phyloP scores from a whole-genome alignment of 2,329 filamentous ascomycete species.

The Ustulina deusta region DNA sequence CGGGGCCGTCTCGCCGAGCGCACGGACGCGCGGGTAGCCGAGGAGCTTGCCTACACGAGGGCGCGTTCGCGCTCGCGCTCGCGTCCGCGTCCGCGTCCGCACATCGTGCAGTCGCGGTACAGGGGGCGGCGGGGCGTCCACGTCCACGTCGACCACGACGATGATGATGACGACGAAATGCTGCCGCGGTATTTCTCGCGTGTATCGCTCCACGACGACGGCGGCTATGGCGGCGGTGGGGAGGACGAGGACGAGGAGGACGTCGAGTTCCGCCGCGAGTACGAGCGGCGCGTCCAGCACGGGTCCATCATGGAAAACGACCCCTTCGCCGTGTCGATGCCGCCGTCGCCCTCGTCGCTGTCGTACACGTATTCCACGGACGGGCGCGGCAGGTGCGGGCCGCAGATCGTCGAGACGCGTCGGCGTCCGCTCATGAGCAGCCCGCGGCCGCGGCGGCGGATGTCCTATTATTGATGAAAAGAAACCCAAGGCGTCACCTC shows the following conservation, averaged over 20 bases:
- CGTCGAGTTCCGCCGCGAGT: constrained; percentile 32
- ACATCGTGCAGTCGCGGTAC: constrained; percentile 25
- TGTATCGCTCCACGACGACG: constrained; percentile 39
- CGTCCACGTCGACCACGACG: constrained; percentile 14
- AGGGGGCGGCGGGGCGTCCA: background rate
- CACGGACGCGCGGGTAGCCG: constrained; percentile 21
- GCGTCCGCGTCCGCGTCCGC: constrained; percentile 32
- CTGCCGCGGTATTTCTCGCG: constrained; percentile 28
- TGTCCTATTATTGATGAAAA: constrained; percentile 3
- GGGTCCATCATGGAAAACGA: constrained; percentile 45
- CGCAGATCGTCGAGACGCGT: constrained; percentile 20
- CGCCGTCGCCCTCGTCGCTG: constrained; percentile 23
- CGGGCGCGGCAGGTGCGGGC: constrained; percentile 2
- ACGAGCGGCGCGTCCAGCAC: constrained; percentile 37
- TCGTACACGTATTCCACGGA: constrained; percentile 34
- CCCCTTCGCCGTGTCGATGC: constrained; percentile 38
- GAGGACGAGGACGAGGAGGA: constrained; percentile 38
- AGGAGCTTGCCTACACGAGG: constrained; percentile 18
- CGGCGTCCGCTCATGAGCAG: constrained; percentile 1
- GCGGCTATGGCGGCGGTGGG: too few species aligned
- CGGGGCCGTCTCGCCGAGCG: constrained; percentile 30
- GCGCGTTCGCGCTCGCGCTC: too few species aligned
- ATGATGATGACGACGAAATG: constrained; percentile 22
- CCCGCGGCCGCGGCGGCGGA: constrained; percentile 10
- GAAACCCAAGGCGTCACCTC: background rate